Conservation (phyloP, 495 filamentous ascomycete genomes). For the Neurospora sp. region DNA sequence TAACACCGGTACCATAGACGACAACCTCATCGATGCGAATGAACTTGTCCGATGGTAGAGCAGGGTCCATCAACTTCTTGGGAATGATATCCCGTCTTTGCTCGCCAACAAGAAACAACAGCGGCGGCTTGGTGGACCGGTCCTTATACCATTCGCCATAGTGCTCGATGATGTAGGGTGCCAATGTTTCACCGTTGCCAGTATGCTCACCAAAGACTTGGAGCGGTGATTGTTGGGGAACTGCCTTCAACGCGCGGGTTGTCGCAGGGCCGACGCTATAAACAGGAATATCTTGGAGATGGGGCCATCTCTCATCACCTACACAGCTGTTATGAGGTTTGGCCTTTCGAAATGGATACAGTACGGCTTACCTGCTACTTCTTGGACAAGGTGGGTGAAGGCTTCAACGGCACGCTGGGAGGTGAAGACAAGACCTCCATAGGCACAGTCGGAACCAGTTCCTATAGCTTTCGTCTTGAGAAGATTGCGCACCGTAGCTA, state of each 20-base stretch:
- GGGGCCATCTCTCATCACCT: constrained; percentile 29
- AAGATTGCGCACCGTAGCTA: constrained; percentile 26
- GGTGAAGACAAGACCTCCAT: constrained; percentile 86
- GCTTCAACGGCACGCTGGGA: constrained; percentile 90
- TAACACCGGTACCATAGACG: constrained; percentile 77
- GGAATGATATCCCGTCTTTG: constrained; percentile 83
- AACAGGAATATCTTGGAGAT: constrained; percentile 47
- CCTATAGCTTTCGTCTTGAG: constrained; percentile 28
- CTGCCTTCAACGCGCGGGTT: constrained; percentile 53
- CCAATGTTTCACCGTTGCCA: constrained; percentile 73
- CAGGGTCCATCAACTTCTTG: constrained; percentile 51
- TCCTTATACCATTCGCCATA: constrained; percentile 40
- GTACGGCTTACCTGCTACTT: constrained; percentile 28
- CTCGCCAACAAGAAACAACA: constrained; percentile 84
- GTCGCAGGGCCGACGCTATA: constrained; percentile 95
- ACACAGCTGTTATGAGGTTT: constrained; percentile 2
- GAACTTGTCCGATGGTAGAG: constrained; percentile 27
- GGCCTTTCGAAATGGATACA: neutral
- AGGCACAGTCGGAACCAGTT: constrained; percentile 28
- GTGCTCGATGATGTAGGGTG: constrained; percentile 64
- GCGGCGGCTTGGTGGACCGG: constrained; percentile 39
- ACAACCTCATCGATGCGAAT: constrained; percentile 66
- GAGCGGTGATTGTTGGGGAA: constrained; percentile 38
- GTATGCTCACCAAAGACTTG: constrained; percentile 63
- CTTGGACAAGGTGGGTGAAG: constrained; percentile 56